Evolutionary conservation across 345 rosid genomes (phyloP).

Genomic region (Aquilaria sinensis): DNA sequence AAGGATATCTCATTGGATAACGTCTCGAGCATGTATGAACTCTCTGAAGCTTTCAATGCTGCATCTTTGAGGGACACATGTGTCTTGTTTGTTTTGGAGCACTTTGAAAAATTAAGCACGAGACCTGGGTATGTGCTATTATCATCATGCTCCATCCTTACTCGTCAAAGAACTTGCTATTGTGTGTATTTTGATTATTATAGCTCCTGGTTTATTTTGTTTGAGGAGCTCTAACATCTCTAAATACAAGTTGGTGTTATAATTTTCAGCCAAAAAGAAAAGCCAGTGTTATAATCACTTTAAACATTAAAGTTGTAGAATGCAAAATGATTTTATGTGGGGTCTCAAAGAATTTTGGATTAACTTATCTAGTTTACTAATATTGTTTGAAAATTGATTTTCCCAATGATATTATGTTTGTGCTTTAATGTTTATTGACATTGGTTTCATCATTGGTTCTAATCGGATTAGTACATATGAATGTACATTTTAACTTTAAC

Average conservation of each 20-base stretch:
- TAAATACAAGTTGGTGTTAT: background rate
- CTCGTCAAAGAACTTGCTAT: background rate
- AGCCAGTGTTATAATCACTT: background rate
- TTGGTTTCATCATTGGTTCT: no score
- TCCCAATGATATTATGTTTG: no score
- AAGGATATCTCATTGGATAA: constrained; percentile 91
- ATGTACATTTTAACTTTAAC: no score
- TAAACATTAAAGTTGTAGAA: background rate
- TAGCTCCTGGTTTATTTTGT: background rate
- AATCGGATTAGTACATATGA: no score
- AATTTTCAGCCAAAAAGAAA: no score
- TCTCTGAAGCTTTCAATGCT: constrained; percentile 95
- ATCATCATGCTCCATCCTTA: constrained; percentile 7
- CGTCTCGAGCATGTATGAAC: constrained; percentile 93
- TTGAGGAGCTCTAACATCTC: no score
- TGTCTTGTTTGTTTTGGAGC: constrained; percentile 87
- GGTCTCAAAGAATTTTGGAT: no score
- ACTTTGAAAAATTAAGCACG: constrained; percentile 71
- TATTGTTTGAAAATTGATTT: no score
- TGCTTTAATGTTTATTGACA: no score
- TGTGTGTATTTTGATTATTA: background rate
- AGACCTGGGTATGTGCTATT: constrained; percentile 59
- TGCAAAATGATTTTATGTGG: no score
- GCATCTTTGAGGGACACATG: constrained; percentile 85
- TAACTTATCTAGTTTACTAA: no score